A percentile compares a stretch with the other conserved stretches of the same genome.
These are phyloP conservation scores for Polyplosphaeria fusca DNA, from an alignment of 495 filamentous ascomycete species.

Conservation along the genomic window DNA sequence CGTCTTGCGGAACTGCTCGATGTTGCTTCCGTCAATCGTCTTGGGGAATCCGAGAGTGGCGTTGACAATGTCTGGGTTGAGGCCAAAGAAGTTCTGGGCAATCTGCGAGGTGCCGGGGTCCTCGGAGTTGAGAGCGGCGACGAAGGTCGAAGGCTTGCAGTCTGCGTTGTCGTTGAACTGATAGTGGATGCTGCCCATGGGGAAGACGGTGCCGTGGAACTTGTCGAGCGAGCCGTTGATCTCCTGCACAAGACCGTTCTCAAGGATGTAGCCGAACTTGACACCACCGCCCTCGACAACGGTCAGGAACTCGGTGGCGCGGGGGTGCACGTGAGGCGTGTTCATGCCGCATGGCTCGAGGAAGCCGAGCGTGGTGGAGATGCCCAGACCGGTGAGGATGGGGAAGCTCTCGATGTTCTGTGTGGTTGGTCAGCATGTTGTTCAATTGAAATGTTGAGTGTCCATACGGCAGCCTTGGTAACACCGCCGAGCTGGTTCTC, in stretches of 20 bases:
- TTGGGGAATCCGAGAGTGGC: constrained; percentile 45
- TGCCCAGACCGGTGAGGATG: constrained; percentile 43
- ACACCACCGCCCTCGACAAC: constrained; percentile 45
- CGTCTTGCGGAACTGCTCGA: constrained; percentile 44
- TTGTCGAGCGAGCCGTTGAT: constrained; percentile 42
- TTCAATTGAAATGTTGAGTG: neutral
- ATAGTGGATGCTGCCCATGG: constrained; percentile 50
- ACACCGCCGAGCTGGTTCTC: constrained; percentile 20
- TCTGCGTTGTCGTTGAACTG: constrained; percentile 49
- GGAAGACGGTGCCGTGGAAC: constrained; percentile 50
- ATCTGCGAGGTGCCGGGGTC: constrained; percentile 50
- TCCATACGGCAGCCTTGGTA: constrained; percentile 33
- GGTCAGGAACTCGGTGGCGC: constrained; percentile 47
- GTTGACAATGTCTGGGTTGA: constrained; percentile 46
- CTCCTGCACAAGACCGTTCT: constrained; percentile 45
- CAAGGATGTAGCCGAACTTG: constrained; percentile 49
- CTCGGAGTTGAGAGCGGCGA: constrained; percentile 49
- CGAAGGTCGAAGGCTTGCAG: constrained; percentile 51
- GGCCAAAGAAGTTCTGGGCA: constrained; percentile 51
- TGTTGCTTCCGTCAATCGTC: constrained; percentile 45
- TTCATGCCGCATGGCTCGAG: constrained; percentile 48
- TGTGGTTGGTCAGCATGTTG: neutral
- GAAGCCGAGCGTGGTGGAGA: constrained; percentile 44
- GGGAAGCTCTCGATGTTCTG: constrained; percentile 47
- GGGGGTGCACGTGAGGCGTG: constrained; percentile 50